Evolutionary conservation across 208 protist genomes (phyloP), one percentile per base, ranked within the genome.

Genomic region (Wallacemonas collosoma): DNA sequence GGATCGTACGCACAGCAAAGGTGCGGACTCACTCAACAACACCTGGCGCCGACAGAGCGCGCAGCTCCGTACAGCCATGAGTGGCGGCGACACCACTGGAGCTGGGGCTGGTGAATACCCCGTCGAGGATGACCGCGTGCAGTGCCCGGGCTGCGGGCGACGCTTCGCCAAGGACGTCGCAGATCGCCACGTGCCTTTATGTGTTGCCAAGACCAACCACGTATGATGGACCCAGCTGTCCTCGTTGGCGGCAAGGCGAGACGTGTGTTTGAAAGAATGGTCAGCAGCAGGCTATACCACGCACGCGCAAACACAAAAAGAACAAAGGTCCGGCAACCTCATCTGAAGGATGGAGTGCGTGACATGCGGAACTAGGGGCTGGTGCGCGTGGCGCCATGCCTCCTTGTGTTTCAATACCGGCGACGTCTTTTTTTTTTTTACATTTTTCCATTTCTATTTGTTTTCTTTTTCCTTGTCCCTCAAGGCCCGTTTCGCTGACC

Each of bases 61-160:
- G 62, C 81, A 84, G 71, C 58, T 86, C 54, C 82, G 77, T 38
- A 75, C 71, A 17, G 81, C 80, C 6, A 39, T 85, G 47, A 41
- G 12, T 6, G 17, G 50, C 35, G 9, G 54, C 26, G 26, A 26
- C 26, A 26, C 26, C 38, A 71, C 47, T 55, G 74, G 63, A 1
- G 73, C 63, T 7, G 58, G 36, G 41, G 26, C 26, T 26, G 67
- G 40, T 5, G 54, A 61, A 48, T 26, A 65, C n/a, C 60, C 63
- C 9, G 76, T 79, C 14, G 75, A 71, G 40, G 83, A 87, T 44
- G 83, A 91, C 66, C 77, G 83, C 2, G 81, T 91, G 51, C 48
- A 11, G 48, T 91, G 83, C 51, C 79, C 83, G 3, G 53, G 73
- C 12, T 91, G 86, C 68, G 76, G 81, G 4, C 75, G 83, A 2